Conservation (phyloP, 495 filamentous ascomycete genomes). For the Penicillium cataractarum region DNA sequence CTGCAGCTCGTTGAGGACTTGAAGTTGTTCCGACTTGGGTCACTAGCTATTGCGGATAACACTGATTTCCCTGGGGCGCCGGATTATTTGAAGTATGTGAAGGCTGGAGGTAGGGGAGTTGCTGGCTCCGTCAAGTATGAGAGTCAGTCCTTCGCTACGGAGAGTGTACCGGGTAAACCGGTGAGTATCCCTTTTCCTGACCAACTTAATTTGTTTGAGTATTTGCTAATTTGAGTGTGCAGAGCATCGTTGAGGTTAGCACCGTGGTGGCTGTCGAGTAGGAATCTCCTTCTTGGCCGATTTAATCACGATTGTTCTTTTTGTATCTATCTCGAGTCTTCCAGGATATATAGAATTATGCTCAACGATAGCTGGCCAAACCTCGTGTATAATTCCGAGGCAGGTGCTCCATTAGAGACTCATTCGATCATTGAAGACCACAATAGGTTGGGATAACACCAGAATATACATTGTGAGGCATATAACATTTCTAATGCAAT, state of each 20-base stretch:
- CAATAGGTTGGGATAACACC: no score
- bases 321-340: not conserved
- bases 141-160: slow-evolving; percentile 22
- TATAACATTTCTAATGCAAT: no score
- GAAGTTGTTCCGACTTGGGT: slow-evolving; percentile 25
- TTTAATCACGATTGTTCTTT: not conserved
- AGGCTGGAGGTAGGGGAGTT: slow-evolving; percentile 24
- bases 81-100: slow-evolving; percentile 38
- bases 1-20: slow-evolving; percentile 36
- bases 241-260: slow-evolving; percentile 31
- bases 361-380: not conserved
- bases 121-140: slow-evolving; percentile 24
- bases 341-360: not conserved
- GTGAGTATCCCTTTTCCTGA: slow-evolving; percentile 18
- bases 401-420: no score
- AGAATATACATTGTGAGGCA: no score
- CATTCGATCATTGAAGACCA: no score
- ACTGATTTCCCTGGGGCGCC: slow-evolving; percentile 29
- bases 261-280: slow-evolving; percentile 19
- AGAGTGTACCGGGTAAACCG: slow-evolving; percentile 14
- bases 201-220: not conserved
- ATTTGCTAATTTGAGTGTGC: slow-evolving; percentile 12
- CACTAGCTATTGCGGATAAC: slow-evolving; percentile 26
- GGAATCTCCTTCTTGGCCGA: no score
- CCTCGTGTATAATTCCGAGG: not conserved